phyloP scores from a whole-genome alignment of 2,329 filamentous ascomycete genomes.

The Allantophomopsis cytisporea region DNA sequence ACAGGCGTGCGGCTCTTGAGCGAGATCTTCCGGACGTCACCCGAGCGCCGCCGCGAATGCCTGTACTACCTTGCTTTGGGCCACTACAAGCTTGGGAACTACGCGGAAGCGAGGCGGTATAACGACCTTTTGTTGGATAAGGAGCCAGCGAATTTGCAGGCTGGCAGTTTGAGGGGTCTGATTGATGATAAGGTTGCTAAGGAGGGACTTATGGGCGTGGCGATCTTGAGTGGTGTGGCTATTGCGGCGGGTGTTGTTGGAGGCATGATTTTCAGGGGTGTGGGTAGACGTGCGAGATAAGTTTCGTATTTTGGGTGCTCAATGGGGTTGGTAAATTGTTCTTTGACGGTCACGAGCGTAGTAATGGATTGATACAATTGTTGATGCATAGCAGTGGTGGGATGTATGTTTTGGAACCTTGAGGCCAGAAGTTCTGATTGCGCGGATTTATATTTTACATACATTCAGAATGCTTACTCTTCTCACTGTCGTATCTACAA shows the following conservation, averaged over 20 bases:
- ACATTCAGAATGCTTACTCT: too few relatives aligned
- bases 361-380: slow-evolving; percentile 1
- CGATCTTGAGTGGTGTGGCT: slow-evolving; percentile 85
- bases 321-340: too few relatives aligned
- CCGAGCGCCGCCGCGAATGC: slow-evolving; percentile 90
- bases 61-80: slow-evolving; percentile 96
- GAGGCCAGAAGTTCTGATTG: too few relatives aligned
- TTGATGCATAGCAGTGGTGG: slow-evolving; percentile 1
- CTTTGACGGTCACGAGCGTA: background rate
- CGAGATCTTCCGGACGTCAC: slow-evolving; percentile 89
- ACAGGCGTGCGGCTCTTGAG: slow-evolving; percentile 85
- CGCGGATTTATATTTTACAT: too few relatives aligned
- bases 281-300: slow-evolving; percentile 36
- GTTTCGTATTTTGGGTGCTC: background rate
- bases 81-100: slow-evolving; percentile 98
- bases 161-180: slow-evolving; percentile 68
- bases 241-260: slow-evolving; percentile 90
- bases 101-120: slow-evolving; percentile 85
- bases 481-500: too few relatives aligned
- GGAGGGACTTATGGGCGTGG: slow-evolving; percentile 87
- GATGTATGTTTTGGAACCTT: slow-evolving; percentile 1
- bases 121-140: slow-evolving; percentile 86
- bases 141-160: slow-evolving; percentile 85
- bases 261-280: slow-evolving; percentile 68
- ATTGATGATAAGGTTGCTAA: slow-evolving; percentile 95